phyloP scores from a whole-genome alignment of 2,329 filamentous ascomycete species.

The Trichocomaceae sp. region DNA sequence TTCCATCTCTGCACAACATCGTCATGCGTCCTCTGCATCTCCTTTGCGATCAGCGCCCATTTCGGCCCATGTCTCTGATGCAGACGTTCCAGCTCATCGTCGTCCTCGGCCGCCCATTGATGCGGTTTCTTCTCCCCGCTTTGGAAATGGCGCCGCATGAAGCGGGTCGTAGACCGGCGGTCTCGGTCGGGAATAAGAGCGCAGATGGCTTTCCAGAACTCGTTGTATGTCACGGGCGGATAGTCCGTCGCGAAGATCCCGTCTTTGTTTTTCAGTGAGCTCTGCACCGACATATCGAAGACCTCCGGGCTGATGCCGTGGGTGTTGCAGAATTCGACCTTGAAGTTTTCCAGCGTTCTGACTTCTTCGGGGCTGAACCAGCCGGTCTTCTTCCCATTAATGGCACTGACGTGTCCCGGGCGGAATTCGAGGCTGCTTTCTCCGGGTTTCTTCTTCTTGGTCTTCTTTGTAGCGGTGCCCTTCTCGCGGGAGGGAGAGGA shows the following conservation, averaged over 20 bases:
- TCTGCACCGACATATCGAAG: constrained; percentile 32
- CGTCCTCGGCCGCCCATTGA: constrained; percentile 36
- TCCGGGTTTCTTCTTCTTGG: background rate
- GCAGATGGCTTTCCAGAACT: constrained; percentile 34
- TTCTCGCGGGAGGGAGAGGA: background rate
- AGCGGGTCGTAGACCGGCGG: constrained; percentile 34
- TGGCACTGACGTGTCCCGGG: constrained; percentile 8
- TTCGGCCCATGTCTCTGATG: constrained; percentile 28
- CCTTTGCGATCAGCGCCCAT: constrained; percentile 32
- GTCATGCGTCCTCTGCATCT: constrained; percentile 34
- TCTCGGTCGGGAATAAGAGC: constrained; percentile 31
- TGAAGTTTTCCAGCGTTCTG: constrained; percentile 25
- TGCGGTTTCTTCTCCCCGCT: constrained; percentile 28
- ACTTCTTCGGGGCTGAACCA: constrained; percentile 29
- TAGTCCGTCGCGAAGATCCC: constrained; percentile 21
- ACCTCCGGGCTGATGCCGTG: constrained; percentile 17
- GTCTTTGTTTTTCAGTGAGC: constrained; percentile 22
- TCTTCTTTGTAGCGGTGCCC: background rate
- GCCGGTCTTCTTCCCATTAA: constrained; percentile 21
- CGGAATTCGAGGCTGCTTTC: background rate
- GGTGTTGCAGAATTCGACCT: constrained; percentile 29
- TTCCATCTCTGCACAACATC: constrained; percentile 40
- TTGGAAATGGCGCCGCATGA: constrained; percentile 40
- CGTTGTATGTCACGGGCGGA: constrained; percentile 20
- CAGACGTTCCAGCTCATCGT: constrained; percentile 34